A percentile compares a stretch with the other conserved stretches of the same genome.
phyloP scores from a whole-genome alignment of 1,284 basidiomycete genomes.

The Heterobasidion irregulare region DNA sequence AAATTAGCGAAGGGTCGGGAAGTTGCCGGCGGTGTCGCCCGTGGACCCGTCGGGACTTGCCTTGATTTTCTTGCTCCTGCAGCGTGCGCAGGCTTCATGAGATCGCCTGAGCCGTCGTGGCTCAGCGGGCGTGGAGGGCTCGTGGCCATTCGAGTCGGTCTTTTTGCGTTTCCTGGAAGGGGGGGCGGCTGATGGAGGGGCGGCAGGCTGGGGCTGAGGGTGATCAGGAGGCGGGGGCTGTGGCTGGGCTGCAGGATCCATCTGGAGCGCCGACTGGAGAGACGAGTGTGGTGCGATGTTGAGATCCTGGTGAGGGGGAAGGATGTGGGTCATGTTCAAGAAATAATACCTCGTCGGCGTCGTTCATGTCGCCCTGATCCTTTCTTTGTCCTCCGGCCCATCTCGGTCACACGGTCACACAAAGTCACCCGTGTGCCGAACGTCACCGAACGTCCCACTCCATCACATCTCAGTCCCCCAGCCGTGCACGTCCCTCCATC shows the following conservation, averaged over 20 bases:
- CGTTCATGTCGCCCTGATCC: slow-evolving; percentile 7
- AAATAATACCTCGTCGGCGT: slow-evolving; percentile 4
- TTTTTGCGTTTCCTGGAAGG: slow-evolving; percentile 48
- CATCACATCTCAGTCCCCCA: not conserved
- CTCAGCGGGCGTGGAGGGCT: slow-evolving; percentile 45
- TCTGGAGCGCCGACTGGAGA: slow-evolving; percentile 54
- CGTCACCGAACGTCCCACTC: not conserved
- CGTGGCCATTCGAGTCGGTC: slow-evolving; percentile 43
- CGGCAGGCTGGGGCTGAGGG: slow-evolving; percentile 31
- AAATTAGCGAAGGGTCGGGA: slow-evolving; percentile 35
- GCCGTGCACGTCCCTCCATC: not conserved
- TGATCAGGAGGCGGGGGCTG: not conserved
- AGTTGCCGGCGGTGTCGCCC: slow-evolving; percentile 75
- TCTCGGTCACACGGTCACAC: not conserved
- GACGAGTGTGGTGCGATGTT: slow-evolving; percentile 28
- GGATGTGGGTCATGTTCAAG: slow-evolving; percentile 34
- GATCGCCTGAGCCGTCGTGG: slow-evolving; percentile 73
- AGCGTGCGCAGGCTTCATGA: slow-evolving; percentile 81
- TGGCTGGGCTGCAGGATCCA: slow-evolving; percentile 28
- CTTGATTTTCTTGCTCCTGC: slow-evolving; percentile 90
- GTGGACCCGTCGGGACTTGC: slow-evolving; percentile 64
- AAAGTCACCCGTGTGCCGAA: too few relatives aligned
- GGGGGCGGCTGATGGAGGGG: slow-evolving; percentile 17
- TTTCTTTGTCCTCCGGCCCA: slow-evolving; percentile 7
- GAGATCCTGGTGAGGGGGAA: slow-evolving; percentile 36